phyloP scores from a whole-genome alignment of 768 basidiomycete genomes.

The Leccinum barrowsii region DNA sequence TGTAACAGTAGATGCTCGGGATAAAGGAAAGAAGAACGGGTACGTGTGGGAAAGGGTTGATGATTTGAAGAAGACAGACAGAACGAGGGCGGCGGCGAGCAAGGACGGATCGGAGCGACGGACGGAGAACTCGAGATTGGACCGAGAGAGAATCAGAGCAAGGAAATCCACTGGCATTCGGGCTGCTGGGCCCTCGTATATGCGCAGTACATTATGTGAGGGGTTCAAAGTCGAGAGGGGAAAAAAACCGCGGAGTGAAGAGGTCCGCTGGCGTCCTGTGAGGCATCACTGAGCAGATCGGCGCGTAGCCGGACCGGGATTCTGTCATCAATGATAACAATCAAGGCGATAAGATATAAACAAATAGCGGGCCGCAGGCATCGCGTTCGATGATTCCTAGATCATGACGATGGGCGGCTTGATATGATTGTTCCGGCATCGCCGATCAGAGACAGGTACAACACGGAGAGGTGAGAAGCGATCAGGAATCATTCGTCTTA shows the following conservation, averaged over 20 bases:
- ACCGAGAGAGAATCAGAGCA: neutral
- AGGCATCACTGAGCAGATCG: neutral
- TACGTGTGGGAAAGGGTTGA: neutral
- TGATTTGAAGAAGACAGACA: neutral
- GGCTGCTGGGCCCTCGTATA: neutral
- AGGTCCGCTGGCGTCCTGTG: neutral
- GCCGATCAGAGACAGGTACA: neutral
- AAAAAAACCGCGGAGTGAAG: neutral
- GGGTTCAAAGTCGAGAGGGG: neutral
- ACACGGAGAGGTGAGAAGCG: neutral
- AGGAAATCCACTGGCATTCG: neutral
- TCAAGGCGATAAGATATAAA: neutral
- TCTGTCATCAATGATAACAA: neutral
- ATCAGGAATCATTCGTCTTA: slow-evolving; percentile 1
- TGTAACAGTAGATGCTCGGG: neutral
- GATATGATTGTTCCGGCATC: neutral
- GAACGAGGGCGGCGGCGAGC: neutral
- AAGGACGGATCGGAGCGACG: neutral
- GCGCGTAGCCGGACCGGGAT: neutral
- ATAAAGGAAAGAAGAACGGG: neutral
- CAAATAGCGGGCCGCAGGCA: neutral
- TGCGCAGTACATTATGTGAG: neutral
- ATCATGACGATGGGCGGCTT: slow-evolving; percentile 2
- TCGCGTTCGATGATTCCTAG: neutral
- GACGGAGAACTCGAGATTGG: neutral